phyloP scores from a whole-genome alignment of 2,329 filamentous ascomycete genomes.

The Colletotrichum melonis region DNA sequence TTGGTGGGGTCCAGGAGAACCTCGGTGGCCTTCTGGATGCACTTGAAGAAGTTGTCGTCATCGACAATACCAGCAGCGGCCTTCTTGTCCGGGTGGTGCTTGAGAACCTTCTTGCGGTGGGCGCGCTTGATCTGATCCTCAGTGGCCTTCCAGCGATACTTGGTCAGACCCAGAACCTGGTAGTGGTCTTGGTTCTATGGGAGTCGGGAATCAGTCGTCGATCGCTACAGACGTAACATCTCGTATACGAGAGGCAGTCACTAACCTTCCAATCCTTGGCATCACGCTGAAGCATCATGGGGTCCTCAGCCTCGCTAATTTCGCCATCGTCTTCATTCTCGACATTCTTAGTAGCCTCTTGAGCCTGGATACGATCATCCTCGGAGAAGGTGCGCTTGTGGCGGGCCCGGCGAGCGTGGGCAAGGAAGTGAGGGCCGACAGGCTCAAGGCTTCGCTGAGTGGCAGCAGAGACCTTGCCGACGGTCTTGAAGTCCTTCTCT shows the following conservation, averaged over 20 bases:
- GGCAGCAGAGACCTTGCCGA: slow-evolving; percentile 80
- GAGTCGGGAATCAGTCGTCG: slow-evolving; percentile 1
- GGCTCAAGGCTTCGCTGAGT: slow-evolving; percentile 93
- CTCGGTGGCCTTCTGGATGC: slow-evolving; percentile 98
- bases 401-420: slow-evolving; percentile 93
- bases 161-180: slow-evolving; percentile 91
- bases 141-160: slow-evolving; percentile 91
- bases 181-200: slow-evolving; percentile 94
- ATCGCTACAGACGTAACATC: neutral
- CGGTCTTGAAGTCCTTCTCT: slow-evolving; percentile 91
- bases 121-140: slow-evolving; percentile 99
- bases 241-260: neutral
- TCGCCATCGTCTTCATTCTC: slow-evolving; percentile 92
- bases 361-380: slow-evolving; percentile 96
- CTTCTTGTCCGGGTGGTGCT: slow-evolving; percentile 99
- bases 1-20: slow-evolving; percentile 91
- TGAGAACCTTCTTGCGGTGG: slow-evolving; percentile 99
- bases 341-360: slow-evolving; percentile 94
- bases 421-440: slow-evolving; percentile 96
- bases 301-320: slow-evolving; percentile 93
- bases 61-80: slow-evolving; percentile 88
- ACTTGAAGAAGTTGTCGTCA: slow-evolving; percentile 99
- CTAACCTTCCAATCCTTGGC: slow-evolving; percentile 99
- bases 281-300: slow-evolving; percentile 89
- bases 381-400: slow-evolving; percentile 99